Percentiles rank a stretch among this genome's conserved stretches.
Conservation (phyloP, 345 rosid species). For the Pistacia integerrima region DNA sequence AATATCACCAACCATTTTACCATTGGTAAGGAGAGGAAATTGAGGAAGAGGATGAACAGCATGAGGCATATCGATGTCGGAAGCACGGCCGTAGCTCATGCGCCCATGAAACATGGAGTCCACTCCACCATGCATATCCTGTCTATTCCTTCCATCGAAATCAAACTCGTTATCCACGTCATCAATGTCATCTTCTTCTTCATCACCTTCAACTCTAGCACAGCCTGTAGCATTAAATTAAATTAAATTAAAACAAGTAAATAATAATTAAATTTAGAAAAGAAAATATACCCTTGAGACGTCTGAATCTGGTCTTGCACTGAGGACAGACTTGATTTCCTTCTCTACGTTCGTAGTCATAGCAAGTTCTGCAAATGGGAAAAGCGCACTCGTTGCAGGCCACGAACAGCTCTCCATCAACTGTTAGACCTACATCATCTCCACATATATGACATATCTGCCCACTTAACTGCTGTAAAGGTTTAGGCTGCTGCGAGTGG, state of each 20-base stretch:
- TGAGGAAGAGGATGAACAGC: conserved; percentile 23
- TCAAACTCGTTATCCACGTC: conserved; percentile 81
- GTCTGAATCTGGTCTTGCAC: conserved; percentile 63
- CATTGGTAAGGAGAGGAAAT: conserved; percentile 42
- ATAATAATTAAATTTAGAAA: neutral
- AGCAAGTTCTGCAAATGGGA: conserved; percentile 62
- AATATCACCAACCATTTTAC: conserved; percentile 42
- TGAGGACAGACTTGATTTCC: conserved; percentile 61
- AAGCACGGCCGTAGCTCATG: conserved; percentile 26
- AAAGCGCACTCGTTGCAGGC: conserved; percentile 69
- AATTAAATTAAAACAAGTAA: neutral
- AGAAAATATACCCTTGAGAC: conserved; percentile 45
- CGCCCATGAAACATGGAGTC: conserved; percentile 35
- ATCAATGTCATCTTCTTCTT: conserved; percentile 83
- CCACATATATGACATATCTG: conserved; percentile 53
- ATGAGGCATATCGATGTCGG: conserved; percentile 31
- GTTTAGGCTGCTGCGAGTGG: conserved; percentile 25
- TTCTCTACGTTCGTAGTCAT: conserved; percentile 58
- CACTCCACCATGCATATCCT: conserved; percentile 26
- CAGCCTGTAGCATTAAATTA: conserved; percentile 40
- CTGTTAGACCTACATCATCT: conserved; percentile 44
- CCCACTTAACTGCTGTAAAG: conserved; percentile 29
- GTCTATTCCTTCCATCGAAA: conserved; percentile 28
- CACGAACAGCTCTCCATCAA: conserved; percentile 48
- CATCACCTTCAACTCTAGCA: conserved; percentile 79